Evolutionary conservation across 2,329 filamentous ascomycete species (phyloP).

Genomic region (Cadophora sp.): DNA sequence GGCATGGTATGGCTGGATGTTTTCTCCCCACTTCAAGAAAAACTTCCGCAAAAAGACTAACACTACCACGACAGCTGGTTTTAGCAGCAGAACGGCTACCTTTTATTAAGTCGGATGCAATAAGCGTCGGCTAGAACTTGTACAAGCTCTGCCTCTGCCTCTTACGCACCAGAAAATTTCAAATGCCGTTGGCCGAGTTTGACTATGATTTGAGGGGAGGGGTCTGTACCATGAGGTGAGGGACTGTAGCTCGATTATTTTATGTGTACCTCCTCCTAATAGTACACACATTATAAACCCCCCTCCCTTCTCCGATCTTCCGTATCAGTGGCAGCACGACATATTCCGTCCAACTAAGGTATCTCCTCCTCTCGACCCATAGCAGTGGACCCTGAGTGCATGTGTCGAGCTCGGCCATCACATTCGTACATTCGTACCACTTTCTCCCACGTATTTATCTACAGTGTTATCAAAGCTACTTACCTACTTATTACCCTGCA

Average conservation of each 20-base stretch:
- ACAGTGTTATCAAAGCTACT: neutral
- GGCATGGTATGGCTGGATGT: too few species aligned
- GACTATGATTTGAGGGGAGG: too few species aligned
- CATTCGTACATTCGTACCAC: neutral
- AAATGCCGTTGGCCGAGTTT: neutral
- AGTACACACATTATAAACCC: too few species aligned
- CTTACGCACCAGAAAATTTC: slow-evolving; percentile 5
- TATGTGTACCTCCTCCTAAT: too few species aligned
- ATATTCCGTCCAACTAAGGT: neutral
- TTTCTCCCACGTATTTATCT: neutral
- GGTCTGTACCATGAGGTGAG: too few species aligned
- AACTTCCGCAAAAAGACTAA: slow-evolving; percentile 12
- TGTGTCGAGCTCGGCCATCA: slow-evolving; percentile 7
- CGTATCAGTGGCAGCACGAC: neutral
- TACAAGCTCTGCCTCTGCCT: slow-evolving; percentile 7
- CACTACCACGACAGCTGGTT: neutral
- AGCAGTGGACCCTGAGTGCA: slow-evolving; percentile 1
- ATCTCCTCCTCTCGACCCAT: slow-evolving; percentile 8
- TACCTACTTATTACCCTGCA: neutral
- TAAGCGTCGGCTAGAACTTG: slow-evolving; percentile 4
- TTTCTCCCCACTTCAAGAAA: too few species aligned
- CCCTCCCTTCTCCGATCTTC: too few species aligned
- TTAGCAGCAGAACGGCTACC: neutral
- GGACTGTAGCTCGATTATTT: too few species aligned
- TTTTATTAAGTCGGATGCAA: neutral